Evolutionary conservation across 352 stramenopile species (phyloP).

Genomic region (Phytophthora citrophthora): DNA sequence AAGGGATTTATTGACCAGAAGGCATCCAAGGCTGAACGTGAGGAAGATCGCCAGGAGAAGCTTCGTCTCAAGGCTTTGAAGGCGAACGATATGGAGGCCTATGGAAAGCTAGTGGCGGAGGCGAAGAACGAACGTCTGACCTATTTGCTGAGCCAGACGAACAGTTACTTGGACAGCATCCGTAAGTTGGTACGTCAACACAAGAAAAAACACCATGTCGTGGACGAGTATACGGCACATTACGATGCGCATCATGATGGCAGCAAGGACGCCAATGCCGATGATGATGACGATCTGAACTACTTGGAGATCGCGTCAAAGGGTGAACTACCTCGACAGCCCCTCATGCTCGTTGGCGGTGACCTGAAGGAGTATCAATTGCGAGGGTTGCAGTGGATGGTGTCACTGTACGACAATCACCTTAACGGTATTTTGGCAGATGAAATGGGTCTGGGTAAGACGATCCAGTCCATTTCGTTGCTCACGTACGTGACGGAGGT

Average conservation of each 20-base stretch:
- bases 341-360: slow-evolving; percentile 95
- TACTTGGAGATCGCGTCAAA: slow-evolving; percentile 87
- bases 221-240: slow-evolving; percentile 47
- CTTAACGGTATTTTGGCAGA: slow-evolving; percentile 99
- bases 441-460: slow-evolving; percentile 95
- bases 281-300: slow-evolving; percentile 83
- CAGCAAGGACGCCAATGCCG: slow-evolving; percentile 23
- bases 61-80: slow-evolving; percentile 90
- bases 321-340: slow-evolving; percentile 90
- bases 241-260: slow-evolving; percentile 46
- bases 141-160: slow-evolving; percentile 96
- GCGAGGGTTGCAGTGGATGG: slow-evolving; percentile 99
- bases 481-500: slow-evolving; percentile 86
- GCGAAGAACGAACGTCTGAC: slow-evolving; percentile 98
- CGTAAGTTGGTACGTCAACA: slow-evolving; percentile 91
- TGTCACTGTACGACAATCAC: slow-evolving; percentile 97
- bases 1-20: slow-evolving; percentile 85
- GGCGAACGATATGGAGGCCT: slow-evolving; percentile 98
- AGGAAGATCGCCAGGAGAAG: slow-evolving; percentile 90
- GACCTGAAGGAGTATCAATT: slow-evolving; percentile 98
- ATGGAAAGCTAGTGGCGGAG: slow-evolving; percentile 96
- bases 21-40: slow-evolving; percentile 78
- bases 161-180: slow-evolving; percentile 97
- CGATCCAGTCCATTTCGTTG: slow-evolving; percentile 88
- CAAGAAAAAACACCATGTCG: slow-evolving; percentile 84